Evolutionary conservation across 2,329 filamentous ascomycete genomes (phyloP).

Genomic region (Davidsoniella eucalypti): DNA sequence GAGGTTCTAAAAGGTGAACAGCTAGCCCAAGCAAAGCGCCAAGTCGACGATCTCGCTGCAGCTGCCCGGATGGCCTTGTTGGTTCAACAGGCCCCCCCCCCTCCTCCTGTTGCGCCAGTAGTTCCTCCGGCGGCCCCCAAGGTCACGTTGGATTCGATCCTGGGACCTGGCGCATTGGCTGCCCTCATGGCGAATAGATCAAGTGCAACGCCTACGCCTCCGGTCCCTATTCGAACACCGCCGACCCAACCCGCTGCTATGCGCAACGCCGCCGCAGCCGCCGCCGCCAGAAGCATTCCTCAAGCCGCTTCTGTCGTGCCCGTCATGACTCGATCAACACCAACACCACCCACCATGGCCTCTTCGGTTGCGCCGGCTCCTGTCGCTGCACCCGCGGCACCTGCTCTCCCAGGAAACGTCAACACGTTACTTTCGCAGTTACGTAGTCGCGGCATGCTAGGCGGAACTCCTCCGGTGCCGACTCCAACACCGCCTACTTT

Average conservation of each 20-base stretch:
- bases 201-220: slow-evolving; percentile 1
- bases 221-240: not conserved
- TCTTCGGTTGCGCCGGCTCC: slow-evolving; percentile 19
- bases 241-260: slow-evolving; percentile 18
- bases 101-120: slow-evolving; percentile 18
- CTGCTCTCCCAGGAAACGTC: no score
- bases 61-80: slow-evolving; percentile 35
- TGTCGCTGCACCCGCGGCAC: slow-evolving; percentile 20
- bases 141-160: slow-evolving; percentile 36
- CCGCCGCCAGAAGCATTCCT: slow-evolving; percentile 26
- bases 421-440: slow-evolving; percentile 7
- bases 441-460: slow-evolving; percentile 14
- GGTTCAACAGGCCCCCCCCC: slow-evolving; percentile 21
- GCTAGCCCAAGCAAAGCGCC: slow-evolving; percentile 67
- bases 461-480: slow-evolving; percentile 17
- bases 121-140: slow-evolving; percentile 17
- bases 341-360: not conserved
- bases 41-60: slow-evolving; percentile 64
- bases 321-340: slow-evolving; percentile 16
- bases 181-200: slow-evolving; percentile 36
- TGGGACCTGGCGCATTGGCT: slow-evolving; percentile 43
- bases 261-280: slow-evolving; percentile 32
- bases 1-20: slow-evolving; percentile 67
- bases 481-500: slow-evolving; percentile 16
- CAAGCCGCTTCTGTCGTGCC: slow-evolving; percentile 6